Evolutionary conservation across 345 rosid genomes (phyloP).

Genomic region (Erodium maritimum): DNA sequence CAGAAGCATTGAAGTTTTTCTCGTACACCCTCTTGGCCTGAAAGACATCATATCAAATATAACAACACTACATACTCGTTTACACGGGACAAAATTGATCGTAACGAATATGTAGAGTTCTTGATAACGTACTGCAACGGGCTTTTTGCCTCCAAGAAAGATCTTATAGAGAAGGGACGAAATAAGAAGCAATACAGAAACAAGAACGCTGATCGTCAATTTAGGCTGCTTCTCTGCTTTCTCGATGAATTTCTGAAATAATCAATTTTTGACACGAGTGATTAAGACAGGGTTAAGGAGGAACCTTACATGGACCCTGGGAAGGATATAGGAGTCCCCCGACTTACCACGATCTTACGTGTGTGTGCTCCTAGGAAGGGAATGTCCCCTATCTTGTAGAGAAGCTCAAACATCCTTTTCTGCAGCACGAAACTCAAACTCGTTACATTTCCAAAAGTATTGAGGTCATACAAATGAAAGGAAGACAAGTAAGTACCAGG

Average conservation of each 20-base stretch:
- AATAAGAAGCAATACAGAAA: slow-evolving; percentile 21
- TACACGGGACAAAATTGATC: neutral
- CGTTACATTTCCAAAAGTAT: neutral
- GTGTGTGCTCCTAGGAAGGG: slow-evolving; percentile 17
- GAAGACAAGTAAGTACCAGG: slow-evolving; percentile 28
- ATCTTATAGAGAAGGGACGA: slow-evolving; percentile 18
- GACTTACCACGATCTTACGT: slow-evolving; percentile 16
- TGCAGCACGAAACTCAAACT: neutral
- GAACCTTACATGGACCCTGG: neutral
- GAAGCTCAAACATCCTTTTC: slow-evolving; percentile 16
- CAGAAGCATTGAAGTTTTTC: too few species aligned
- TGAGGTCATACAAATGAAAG: neutral
- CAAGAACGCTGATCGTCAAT: slow-evolving; percentile 25
- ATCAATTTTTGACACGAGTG: too few species aligned
- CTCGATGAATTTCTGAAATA: slow-evolving; percentile 30
- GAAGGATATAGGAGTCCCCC: neutral
- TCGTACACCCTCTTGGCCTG: neutral
- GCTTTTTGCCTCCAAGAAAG: slow-evolving; percentile 32
- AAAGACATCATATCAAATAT: neutral
- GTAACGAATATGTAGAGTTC: neutral
- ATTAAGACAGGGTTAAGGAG: neutral
- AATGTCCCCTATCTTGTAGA: slow-evolving; percentile 18
- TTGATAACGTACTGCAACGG: neutral
- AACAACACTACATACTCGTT: neutral
- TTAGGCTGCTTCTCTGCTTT: slow-evolving; percentile 49